Conservation (phyloP, 352 stramenopile species). For the Blastocystis sp. region DNA sequence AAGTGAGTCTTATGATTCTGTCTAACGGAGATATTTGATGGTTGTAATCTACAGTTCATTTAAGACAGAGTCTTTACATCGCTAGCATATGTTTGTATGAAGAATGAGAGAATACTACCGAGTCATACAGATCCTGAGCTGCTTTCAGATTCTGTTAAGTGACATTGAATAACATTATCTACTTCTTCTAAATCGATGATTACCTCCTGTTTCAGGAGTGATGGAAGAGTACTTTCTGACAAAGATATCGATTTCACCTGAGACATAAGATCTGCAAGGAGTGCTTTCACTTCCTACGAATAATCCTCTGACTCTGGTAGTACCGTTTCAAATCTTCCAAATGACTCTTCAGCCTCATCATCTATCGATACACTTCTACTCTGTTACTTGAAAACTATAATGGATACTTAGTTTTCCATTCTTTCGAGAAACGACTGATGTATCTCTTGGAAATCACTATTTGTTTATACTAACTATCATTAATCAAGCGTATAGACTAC, state of each 20-base stretch:
- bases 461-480: conserved; percentile 26
- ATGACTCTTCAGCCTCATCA: not conserved
- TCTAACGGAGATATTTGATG: not conserved
- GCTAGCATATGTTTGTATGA: not conserved
- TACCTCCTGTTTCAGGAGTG: not conserved
- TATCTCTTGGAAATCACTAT: not conserved
- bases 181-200: conserved; percentile 15
- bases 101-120: not conserved
- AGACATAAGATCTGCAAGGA: not conserved
- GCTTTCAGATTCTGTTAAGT: not conserved
- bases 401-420: not conserved
- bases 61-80: not conserved
- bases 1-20: not conserved
- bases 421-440: not conserved
- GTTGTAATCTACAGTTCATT: not conserved
- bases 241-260: not conserved
- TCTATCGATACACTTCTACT: not conserved
- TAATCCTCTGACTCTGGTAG: not conserved
- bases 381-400: not conserved
- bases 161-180: not conserved
- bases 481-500: not conserved
- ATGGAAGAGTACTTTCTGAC: not conserved
- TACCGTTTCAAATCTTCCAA: conserved; percentile 8
- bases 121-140: not conserved
- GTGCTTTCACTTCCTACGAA: conserved; percentile 13